Conservation (phyloP, 257 asterid genomes). For the Anisodus tanguticus region DNA sequence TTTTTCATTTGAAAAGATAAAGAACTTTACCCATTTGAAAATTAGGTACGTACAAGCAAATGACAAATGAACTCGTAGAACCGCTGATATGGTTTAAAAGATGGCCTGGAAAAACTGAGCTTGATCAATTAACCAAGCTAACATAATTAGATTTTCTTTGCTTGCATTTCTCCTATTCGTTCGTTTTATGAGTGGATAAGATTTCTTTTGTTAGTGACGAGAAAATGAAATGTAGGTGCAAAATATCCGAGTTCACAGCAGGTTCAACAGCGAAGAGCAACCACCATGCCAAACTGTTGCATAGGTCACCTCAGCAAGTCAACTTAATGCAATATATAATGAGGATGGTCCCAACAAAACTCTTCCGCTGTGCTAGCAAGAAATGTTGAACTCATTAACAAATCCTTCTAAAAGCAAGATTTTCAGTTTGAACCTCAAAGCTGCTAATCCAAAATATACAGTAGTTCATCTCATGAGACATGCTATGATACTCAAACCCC, state of each 20-base stretch:
- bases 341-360: not conserved
- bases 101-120: not conserved
- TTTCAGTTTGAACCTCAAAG: not conserved
- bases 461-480: not conserved
- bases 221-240: not conserved
- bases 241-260: not conserved
- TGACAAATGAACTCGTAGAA: not conserved
- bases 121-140: not conserved
- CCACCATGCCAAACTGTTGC: not conserved
- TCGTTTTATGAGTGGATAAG: too few species aligned
- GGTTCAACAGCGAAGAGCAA: not conserved
- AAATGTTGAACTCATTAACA: not conserved
- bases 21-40: not conserved
- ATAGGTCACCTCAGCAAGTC: not conserved
- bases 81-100: not conserved
- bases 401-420: not conserved
- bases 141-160: too few species aligned
- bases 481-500: constrained; percentile 16
- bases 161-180: too few species aligned
- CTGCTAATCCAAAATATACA: constrained; percentile 17
- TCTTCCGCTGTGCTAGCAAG: too few species aligned
- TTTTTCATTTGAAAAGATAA: not conserved
- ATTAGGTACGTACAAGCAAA: not conserved
- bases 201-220: not conserved
- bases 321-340: not conserved